A percentile compares a stretch with the other conserved stretches of the same genome.
Conservation (phyloP, 352 stramenopile species). For the Phytophthora tubulina region DNA sequence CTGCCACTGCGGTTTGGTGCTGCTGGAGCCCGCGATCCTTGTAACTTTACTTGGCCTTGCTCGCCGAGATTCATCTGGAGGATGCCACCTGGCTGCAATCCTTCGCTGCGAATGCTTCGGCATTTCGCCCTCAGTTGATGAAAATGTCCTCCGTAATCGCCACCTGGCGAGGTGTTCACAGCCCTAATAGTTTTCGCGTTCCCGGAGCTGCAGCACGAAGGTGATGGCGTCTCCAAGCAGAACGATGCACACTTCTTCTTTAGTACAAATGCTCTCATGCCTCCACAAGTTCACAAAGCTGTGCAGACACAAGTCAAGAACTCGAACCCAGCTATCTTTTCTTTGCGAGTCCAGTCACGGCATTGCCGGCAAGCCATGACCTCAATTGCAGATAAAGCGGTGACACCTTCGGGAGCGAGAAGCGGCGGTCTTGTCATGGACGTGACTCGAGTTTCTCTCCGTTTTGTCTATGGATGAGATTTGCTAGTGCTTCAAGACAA, state of each 20-base stretch:
- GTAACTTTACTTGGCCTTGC: neutral
- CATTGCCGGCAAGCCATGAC: neutral
- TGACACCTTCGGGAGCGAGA: conserved; percentile 3
- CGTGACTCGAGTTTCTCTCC: conserved; percentile 21
- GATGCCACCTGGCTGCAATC: conserved; percentile 21
- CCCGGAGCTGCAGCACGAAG: neutral
- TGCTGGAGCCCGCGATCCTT: neutral
- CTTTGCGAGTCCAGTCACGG: conserved; percentile 15
- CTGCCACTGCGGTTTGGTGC: conserved; percentile 6
- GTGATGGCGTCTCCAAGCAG: neutral
- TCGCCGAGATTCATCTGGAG: conserved; percentile 8
- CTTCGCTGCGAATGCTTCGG: neutral
- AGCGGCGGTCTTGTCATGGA: conserved; percentile 10
- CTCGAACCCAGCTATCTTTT: conserved; percentile 24
- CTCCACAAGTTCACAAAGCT: neutral
- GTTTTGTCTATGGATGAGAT: conserved; percentile 29
- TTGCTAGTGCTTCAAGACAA: conserved; percentile 25
- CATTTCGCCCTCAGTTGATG: neutral
- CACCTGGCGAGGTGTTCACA: neutral
- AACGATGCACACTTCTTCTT: neutral
- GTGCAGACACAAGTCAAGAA: neutral
- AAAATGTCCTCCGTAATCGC: neutral
- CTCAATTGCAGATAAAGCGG: conserved; percentile 9
- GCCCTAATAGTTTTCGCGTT: neutral
- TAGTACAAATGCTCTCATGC: neutral